These are phyloP conservation scores for Schwanniomyces pseudopolymorphus DNA, from an alignment of 805 yeast genomes.

Conservation along the genomic window DNA sequence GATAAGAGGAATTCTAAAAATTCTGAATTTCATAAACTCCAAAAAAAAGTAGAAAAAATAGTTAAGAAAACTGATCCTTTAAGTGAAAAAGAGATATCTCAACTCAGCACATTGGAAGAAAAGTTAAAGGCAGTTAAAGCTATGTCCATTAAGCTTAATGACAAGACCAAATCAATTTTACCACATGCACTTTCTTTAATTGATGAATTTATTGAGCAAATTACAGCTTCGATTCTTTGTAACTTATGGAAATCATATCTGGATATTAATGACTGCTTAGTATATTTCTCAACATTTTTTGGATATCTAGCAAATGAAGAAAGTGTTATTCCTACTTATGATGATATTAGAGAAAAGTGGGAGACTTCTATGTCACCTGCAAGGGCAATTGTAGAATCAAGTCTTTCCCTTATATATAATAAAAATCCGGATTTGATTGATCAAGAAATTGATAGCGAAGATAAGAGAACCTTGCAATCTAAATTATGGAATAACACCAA, in stretches of 20 bases:
- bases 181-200: conserved; percentile 48
- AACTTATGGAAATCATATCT: conserved; percentile 36
- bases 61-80: conserved; percentile 28
- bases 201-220: conserved; percentile 48
- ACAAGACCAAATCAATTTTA: conserved; percentile 37
- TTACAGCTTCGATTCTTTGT: conserved; percentile 38
- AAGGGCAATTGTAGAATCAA: conserved; percentile 37
- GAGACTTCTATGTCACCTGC: conserved; percentile 34
- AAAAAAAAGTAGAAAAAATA: conserved; percentile 37
- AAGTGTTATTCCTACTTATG: conserved; percentile 18
- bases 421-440: conserved; percentile 39
- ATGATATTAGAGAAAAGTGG: conserved; percentile 40
- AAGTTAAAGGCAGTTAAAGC: conserved; percentile 28
- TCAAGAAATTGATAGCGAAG: conserved; percentile 33
- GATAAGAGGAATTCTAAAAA: conserved; percentile 46
- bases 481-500: conserved; percentile 30
- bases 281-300: conserved; percentile 21
- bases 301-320: conserved; percentile 20
- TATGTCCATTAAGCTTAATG: conserved; percentile 35
- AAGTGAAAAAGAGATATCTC: conserved; percentile 37
- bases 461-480: conserved; percentile 19
- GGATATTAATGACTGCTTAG: conserved; percentile 20
- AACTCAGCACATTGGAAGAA: conserved; percentile 29
- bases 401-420: conserved; percentile 27
- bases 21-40: conserved; percentile 38